Conservation (phyloP, 23 red algal genomes). For the Agarophyton chilense region DNA sequence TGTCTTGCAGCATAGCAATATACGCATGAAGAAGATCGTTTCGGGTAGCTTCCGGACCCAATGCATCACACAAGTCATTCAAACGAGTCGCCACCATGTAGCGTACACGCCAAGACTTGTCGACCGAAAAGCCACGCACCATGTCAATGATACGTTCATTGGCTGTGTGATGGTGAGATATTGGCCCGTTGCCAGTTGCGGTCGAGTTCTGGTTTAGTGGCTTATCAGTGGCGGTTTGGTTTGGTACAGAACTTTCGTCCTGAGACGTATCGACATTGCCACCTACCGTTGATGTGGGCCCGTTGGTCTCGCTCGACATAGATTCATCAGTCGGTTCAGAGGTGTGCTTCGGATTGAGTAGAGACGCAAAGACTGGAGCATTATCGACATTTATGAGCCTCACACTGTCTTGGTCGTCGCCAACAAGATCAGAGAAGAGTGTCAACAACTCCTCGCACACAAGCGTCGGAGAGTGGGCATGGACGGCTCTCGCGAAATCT, state of each 20-base stretch:
- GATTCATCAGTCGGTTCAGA: background rate
- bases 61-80: constrained; percentile 69
- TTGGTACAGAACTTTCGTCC: background rate
- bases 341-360: constrained; percentile 7
- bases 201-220: background rate
- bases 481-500: constrained; percentile 67
- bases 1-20: constrained; percentile 77
- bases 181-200: constrained; percentile 27
- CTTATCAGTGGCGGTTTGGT: background rate
- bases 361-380: constrained; percentile 66
- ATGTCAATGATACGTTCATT: constrained; percentile 78
- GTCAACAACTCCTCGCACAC: constrained; percentile 70
- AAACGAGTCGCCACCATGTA: constrained; percentile 90
- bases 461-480: constrained; percentile 24
- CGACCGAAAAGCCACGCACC: constrained; percentile 62
- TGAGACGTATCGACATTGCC: background rate
- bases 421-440: constrained; percentile 85
- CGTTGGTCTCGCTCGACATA: constrained; percentile 16
- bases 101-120: constrained; percentile 99
- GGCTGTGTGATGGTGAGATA: constrained; percentile 4
- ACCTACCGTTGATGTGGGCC: background rate
- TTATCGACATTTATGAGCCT: constrained; percentile 95
- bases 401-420: constrained; percentile 98
- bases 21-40: constrained; percentile 76
- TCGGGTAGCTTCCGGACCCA: constrained; percentile 74